Percentiles rank a stretch among this genome's conserved stretches.
phyloP scores from a whole-genome alignment of 139 green algal species.

The Microglena sp. region DNA sequence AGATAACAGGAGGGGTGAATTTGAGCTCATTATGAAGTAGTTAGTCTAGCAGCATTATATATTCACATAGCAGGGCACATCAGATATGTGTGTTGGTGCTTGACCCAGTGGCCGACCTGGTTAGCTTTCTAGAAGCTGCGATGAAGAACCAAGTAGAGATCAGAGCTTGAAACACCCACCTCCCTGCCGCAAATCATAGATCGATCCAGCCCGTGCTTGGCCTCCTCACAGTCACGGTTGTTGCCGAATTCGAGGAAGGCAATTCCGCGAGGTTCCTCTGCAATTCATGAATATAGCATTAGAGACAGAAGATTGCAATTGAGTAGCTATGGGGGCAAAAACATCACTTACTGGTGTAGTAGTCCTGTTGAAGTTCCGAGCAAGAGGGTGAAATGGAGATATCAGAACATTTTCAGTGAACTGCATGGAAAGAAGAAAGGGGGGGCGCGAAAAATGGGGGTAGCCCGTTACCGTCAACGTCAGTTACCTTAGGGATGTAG shows the following conservation, averaged over 20 bases:
- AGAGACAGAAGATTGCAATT: background rate
- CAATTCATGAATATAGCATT: background rate
- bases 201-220: conserved; percentile 28
- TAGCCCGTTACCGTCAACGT: too few relatives aligned
- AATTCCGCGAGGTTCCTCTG: conserved; percentile 33
- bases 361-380: conserved; percentile 11
- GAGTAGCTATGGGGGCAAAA: background rate
- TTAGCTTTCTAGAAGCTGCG: background rate
- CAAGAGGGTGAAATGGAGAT: background rate
- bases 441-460: too few relatives aligned
- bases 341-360: conserved; percentile 16
- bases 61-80: too few relatives aligned
- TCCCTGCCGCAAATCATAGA: conserved; percentile 28
- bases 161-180: too few relatives aligned
- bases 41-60: too few relatives aligned
- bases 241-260: conserved; percentile 52
- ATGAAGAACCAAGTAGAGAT: background rate
- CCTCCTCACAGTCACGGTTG: conserved; percentile 38
- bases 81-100: background rate
- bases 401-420: background rate
- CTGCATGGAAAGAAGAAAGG: too few relatives aligned
- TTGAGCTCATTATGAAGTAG: background rate
- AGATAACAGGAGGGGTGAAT: background rate
- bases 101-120: background rate
- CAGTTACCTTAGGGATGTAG: conserved; percentile 9